A percentile compares a stretch with the other conserved stretches of the same genome.
Conservation (phyloP, 805 yeast genomes). For the Suhomyces tanzawaensis region DNA sequence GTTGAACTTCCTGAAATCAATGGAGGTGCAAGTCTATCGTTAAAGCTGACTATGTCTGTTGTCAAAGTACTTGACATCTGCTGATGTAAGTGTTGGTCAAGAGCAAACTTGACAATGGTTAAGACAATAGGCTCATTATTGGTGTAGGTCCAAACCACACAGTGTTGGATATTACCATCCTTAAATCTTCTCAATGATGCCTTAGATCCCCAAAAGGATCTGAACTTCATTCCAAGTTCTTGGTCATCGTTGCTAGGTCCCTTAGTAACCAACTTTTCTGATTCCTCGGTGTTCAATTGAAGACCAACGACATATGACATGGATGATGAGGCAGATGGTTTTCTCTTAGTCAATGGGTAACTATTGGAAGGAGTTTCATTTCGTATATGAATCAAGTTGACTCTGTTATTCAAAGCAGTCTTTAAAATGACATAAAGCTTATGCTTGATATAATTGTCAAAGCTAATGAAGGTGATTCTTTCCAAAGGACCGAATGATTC, state of each 20-base stretch:
- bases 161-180: conserved; percentile 86
- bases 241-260: conserved; percentile 70
- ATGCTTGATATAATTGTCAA: conserved; percentile 62
- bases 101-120: conserved; percentile 60
- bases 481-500: conserved; percentile 64
- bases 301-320: conserved; percentile 55
- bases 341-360: conserved; percentile 52
- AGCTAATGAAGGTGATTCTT: conserved; percentile 66
- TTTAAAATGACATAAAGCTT: conserved; percentile 58
- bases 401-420: conserved; percentile 56
- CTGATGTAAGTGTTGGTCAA: conserved; percentile 61
- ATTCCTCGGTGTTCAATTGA: conserved; percentile 63
- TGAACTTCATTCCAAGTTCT: conserved; percentile 59
- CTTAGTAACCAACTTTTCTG: conserved; percentile 79
- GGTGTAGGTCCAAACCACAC: conserved; percentile 77
- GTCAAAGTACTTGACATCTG: conserved; percentile 34
- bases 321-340: conserved; percentile 37
- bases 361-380: conserved; percentile 18
- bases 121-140: conserved; percentile 60
- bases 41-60: conserved; percentile 45
- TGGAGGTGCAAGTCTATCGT: conserved; percentile 56
- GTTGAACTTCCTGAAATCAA: conserved; percentile 55
- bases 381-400: conserved; percentile 34
- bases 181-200: conserved; percentile 88
- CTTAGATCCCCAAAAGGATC: conserved; percentile 84